A percentile compares a stretch with the other conserved stretches of the same genome.
These are phyloP conservation scores for Ganoderma resinaceum DNA, from an alignment of 1,284 basidiomycete genomes.

Conservation along the genomic window DNA sequence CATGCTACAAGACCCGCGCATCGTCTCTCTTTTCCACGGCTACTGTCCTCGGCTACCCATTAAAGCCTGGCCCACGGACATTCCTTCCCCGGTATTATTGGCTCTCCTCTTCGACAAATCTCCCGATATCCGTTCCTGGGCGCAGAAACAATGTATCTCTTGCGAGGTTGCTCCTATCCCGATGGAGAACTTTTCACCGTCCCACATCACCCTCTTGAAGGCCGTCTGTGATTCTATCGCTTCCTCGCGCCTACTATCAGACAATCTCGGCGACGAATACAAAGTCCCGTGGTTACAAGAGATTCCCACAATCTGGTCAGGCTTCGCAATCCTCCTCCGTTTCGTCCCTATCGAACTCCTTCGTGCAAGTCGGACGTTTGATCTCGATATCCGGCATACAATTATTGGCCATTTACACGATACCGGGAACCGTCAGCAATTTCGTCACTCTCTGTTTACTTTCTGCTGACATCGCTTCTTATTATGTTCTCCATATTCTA, in stretches of 20 bases:
- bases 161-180: constrained; percentile 55
- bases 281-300: constrained; percentile 37
- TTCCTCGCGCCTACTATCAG: constrained; percentile 19
- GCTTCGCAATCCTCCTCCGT: constrained; percentile 56
- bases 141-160: constrained; percentile 50
- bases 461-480: constrained; percentile 14
- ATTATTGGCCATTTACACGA: constrained; percentile 71
- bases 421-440: constrained; percentile 63
- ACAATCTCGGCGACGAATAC: constrained; percentile 21
- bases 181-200: constrained; percentile 50
- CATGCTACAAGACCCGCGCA: constrained; percentile 58
- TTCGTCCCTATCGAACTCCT: constrained; percentile 58
- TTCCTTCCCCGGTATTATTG: constrained; percentile 65
- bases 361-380: constrained; percentile 42
- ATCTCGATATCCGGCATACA: constrained; percentile 55
- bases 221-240: constrained; percentile 40
- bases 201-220: constrained; percentile 54
- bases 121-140: constrained; percentile 63
- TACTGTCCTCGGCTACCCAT: constrained; percentile 46
- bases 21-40: constrained; percentile 54
- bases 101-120: constrained; percentile 62
- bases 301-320: constrained; percentile 59
- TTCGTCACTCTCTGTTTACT: constrained; percentile 27
- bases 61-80: constrained; percentile 61
- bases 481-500: constrained; percentile 10